phyloP scores from a whole-genome alignment of 768 basidiomycete genomes.

The Nidula microcarpa region DNA sequence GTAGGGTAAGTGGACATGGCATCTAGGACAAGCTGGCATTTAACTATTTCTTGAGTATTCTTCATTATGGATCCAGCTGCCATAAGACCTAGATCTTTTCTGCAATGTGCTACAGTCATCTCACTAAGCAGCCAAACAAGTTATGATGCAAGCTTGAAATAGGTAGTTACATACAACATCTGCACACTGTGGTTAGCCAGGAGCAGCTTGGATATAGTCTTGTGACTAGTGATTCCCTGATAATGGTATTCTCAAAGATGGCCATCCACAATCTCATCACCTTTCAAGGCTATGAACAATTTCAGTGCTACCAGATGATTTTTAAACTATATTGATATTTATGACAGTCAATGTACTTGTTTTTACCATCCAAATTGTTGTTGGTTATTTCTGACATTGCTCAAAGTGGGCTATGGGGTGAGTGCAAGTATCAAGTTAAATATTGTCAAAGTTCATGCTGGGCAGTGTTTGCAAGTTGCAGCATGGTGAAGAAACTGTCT shows the following conservation, averaged over 20 bases:
- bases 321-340: slow-evolving; percentile 6
- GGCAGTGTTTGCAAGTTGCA: no score
- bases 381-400: slow-evolving; percentile 1
- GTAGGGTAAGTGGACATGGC: slow-evolving; percentile 29
- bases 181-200: slow-evolving; percentile 19
- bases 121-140: slow-evolving; percentile 13
- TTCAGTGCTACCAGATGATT: neutral
- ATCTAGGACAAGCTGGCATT: slow-evolving; percentile 26
- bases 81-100: slow-evolving; percentile 19
- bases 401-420: no score
- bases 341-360: slow-evolving; percentile 25
- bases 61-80: slow-evolving; percentile 24
- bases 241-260: slow-evolving; percentile 18
- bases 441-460: no score
- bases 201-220: slow-evolving; percentile 18
- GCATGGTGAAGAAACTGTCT: no score
- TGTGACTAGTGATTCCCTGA: slow-evolving; percentile 19
- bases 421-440: no score
- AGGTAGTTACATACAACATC: slow-evolving; percentile 17
- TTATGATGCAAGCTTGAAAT: neutral
- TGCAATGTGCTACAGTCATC: slow-evolving; percentile 21
- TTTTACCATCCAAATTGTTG: slow-evolving; percentile 19
- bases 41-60: slow-evolving; percentile 20
- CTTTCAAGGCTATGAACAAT: slow-evolving; percentile 11
- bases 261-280: slow-evolving; percentile 14